Percentiles rank a stretch among this genome's conserved stretches.
These are phyloP conservation scores for Pythium pyrilobum DNA, from an alignment of 352 stramenopile species.

Conservation along the genomic window DNA sequence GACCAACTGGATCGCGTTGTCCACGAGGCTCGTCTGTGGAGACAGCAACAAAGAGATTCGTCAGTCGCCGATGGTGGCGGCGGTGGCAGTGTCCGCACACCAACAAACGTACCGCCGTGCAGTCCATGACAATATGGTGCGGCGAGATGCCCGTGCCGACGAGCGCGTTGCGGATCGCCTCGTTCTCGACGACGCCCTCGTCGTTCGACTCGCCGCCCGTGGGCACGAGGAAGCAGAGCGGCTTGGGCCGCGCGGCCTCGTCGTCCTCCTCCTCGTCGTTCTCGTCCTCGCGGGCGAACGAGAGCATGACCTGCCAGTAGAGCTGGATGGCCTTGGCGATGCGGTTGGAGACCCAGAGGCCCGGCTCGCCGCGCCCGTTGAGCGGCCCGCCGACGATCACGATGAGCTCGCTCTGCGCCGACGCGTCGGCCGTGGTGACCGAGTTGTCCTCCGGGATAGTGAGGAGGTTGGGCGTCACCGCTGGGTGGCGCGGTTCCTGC, in stretches of 20 bases:
- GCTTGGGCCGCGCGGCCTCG: neutral
- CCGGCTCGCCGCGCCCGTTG: slow-evolving; percentile 25
- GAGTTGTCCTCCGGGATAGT: slow-evolving; percentile 45
- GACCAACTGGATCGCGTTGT: slow-evolving; percentile 32
- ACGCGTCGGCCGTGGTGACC: neutral
- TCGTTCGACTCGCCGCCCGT: slow-evolving; percentile 33
- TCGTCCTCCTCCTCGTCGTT: slow-evolving; percentile 6
- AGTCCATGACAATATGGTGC: slow-evolving; percentile 71
- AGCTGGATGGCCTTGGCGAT: slow-evolving; percentile 40
- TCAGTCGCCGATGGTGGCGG: no score
- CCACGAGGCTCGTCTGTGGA: slow-evolving; percentile 28
- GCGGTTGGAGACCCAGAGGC: slow-evolving; percentile 25
- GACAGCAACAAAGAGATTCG: neutral
- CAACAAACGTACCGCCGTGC: slow-evolving; percentile 34
- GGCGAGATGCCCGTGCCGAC: slow-evolving; percentile 47
- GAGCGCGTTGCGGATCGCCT: slow-evolving; percentile 47
- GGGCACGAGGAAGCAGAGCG: slow-evolving; percentile 23
- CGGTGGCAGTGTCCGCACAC: no score
- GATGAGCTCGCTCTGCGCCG: slow-evolving; percentile 34
- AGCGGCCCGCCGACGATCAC: slow-evolving; percentile 41
- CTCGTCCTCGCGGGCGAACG: slow-evolving; percentile 30
- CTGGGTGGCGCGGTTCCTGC: slow-evolving; percentile 33
- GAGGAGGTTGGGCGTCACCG: slow-evolving; percentile 42
- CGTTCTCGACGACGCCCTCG: slow-evolving; percentile 39
- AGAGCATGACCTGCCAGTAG: slow-evolving; percentile 45